Base-by-base conservation (phyloP, 768 basidiomycete species). In the Multifurca ochricompacta region DNA sequence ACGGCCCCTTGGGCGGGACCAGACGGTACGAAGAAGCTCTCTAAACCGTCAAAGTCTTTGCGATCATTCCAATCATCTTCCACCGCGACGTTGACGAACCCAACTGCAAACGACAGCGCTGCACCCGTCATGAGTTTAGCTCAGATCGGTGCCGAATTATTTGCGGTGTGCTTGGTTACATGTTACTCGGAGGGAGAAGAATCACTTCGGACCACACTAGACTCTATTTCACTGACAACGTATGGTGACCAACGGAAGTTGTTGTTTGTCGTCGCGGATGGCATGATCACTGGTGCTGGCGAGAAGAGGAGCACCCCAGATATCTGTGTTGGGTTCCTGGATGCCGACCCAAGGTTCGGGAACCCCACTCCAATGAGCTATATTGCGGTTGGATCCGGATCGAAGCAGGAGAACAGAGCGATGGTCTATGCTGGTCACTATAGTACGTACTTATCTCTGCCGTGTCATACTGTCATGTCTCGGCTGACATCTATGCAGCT, bases 401-500 rank as follows among this genome's bases (percentile, higher is more conserved):
- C 81, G 18, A 97, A 98, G 74, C 78, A 77, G 49, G 84, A 93
- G 66, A 99, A 99, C 63, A 79, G 92, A 51, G 95, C 95, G 6
- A 90, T 96, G 90, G 89, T 98, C 18, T 98, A 99, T 74, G 96
- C 96, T 48, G 96, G 96, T n/a, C 95, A 99, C 74, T 97, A 98
- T 70, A 89, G 92, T 94, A 68, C 67, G 91, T 79, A 30, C 34
- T 49, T 44, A 34, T 59, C 32, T n/a, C 28, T 41, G 3, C 18
- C 9, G 4, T 4, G 43, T 27, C 40, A 9, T 36, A 25, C 25
- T 21, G 3, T 37, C 23, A 7, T 39, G 6, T 18, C 3, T 34
- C 19, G 52, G 11, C 43, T 14, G 31, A 45, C 46, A n/a, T 43
- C 36, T 62, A 21, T 59, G 48, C 54, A 86, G 87, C 83, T 59